Percentiles rank a stretch among this genome's conserved stretches.
Evolutionary conservation across 2,329 filamentous ascomycete species (phyloP).

Genomic region (Chaetomium sp.): DNA sequence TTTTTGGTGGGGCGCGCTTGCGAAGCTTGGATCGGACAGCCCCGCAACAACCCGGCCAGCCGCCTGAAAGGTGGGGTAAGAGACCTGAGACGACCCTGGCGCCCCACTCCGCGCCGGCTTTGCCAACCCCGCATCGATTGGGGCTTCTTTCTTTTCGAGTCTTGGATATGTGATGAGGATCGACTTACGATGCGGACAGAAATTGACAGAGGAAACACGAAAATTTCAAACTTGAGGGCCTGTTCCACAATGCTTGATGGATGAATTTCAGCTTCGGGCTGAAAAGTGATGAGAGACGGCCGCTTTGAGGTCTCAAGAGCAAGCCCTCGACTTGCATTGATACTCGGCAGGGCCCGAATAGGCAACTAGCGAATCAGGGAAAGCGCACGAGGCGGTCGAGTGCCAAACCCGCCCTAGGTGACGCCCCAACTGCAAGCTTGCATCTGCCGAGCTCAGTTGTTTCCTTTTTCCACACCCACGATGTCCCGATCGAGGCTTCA

Average conservation of each 20-base stretch:
- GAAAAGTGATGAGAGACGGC: no score
- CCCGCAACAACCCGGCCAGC: background rate
- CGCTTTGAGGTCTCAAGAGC: no score
- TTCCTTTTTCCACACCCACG: background rate
- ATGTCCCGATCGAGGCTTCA: background rate
- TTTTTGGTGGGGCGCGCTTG: background rate
- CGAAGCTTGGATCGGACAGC: background rate
- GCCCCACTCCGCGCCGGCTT: background rate
- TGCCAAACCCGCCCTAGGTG: background rate
- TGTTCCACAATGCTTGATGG: no score
- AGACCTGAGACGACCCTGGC: background rate
- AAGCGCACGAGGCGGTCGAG: background rate
- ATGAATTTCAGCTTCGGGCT: no score
- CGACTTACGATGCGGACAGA: background rate
- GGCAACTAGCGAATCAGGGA: background rate
- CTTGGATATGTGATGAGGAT: background rate
- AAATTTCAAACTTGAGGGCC: no score
- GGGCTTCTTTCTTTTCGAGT: background rate
- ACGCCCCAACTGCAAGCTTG: background rate
- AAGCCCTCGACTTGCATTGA: no score
- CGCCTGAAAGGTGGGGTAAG: background rate
- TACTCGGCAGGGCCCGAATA: background rate
- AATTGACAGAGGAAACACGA: background rate
- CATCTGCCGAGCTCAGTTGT: background rate
- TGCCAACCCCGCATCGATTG: constrained; percentile 1